Evolutionary conservation across 139 green algal genomes (phyloP).

Genomic region (Micractinium sp.): DNA sequence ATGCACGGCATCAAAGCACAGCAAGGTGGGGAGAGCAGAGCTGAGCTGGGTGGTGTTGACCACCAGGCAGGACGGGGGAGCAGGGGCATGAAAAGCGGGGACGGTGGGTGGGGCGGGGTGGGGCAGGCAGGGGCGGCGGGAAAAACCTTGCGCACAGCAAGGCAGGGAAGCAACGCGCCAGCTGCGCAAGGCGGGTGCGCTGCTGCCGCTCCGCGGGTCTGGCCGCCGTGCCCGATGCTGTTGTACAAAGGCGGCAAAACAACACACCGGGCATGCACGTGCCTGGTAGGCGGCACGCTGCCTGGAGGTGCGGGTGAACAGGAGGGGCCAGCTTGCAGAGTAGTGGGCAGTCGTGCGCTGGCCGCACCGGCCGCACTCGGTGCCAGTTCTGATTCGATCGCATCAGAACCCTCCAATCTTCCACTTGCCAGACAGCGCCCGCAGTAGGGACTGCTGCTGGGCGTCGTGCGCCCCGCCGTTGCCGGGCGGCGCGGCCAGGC

Average conservation of each 20-base stretch:
- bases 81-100: no score
- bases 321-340: not conserved
- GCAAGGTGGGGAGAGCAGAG: no score
- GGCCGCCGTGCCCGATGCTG: no score
- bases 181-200: no score
- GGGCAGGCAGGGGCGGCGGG: no score
- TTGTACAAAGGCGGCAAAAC: not conserved
- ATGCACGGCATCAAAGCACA: no score
- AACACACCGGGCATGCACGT: not conserved
- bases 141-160: no score
- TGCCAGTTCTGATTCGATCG: not conserved
- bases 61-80: no score
- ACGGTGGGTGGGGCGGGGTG: no score
- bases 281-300: not conserved
- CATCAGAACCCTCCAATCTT: slow-evolving; percentile 7
- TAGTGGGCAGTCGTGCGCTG: not conserved
- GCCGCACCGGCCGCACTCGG: not conserved
- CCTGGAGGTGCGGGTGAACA: not conserved
- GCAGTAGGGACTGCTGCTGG: slow-evolving; percentile 18
- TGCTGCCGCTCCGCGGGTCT: no score
- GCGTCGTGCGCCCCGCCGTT: not conserved
- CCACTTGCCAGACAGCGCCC: slow-evolving; percentile 31
- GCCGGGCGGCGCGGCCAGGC: not conserved
- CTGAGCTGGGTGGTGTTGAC: no score
- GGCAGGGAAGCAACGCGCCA: no score